A percentile compares a stretch with the other conserved stretches of the same genome.
Evolutionary conservation across 2,329 filamentous ascomycete species (phyloP).

Genomic region (Didymella pomorum): DNA sequence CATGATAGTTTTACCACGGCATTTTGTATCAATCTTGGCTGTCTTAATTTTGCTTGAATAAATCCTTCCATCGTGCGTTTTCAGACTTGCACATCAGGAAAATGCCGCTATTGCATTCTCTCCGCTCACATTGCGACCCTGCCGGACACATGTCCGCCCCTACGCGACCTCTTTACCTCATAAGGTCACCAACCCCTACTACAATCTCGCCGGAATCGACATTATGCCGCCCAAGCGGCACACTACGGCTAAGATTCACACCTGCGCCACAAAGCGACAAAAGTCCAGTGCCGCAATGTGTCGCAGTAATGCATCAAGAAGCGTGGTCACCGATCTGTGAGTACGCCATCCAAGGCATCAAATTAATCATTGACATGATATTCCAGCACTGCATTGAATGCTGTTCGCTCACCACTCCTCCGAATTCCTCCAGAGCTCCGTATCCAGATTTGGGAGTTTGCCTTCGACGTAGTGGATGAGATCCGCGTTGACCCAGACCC

Average conservation of each 20-base stretch:
- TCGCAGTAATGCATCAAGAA: neutral
- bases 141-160: neutral
- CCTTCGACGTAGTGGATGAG: too few species aligned
- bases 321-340: too few species aligned
- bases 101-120: neutral
- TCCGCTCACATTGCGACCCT: neutral
- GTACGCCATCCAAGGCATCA: too few species aligned
- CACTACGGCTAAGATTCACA: neutral
- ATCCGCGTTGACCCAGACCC: too few species aligned
- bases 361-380: too few species aligned
- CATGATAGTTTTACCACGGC: neutral
- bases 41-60: too few species aligned
- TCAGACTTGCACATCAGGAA: neutral
- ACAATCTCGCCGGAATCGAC: neutral
- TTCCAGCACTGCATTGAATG: too few species aligned
- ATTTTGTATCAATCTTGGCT: neutral
- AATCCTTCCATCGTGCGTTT: neutral
- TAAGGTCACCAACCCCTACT: neutral
- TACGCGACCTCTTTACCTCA: neutral
- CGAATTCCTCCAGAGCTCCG: too few species aligned
- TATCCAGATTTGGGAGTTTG: too few species aligned
- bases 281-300: neutral
- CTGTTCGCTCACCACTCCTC: too few species aligned
- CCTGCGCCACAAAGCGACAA: neutral
- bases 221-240: neutral